These are phyloP conservation scores for Microbotryomycetes sp. DNA, from an alignment of 1,284 basidiomycete species.

Conservation along the genomic window DNA sequence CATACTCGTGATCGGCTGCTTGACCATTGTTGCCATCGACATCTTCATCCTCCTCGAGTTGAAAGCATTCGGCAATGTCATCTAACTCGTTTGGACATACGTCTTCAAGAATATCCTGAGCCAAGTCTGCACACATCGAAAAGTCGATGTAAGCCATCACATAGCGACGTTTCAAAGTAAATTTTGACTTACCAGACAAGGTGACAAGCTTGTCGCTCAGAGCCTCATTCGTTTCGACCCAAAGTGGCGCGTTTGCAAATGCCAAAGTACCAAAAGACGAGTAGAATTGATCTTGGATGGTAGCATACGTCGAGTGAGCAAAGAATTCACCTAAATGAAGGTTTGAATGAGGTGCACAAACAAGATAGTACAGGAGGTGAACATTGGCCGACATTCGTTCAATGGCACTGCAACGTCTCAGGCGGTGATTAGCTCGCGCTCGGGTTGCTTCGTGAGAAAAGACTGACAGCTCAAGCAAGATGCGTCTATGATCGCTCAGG, in stretches of 20 bases:
- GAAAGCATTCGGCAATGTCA: constrained; percentile 26
- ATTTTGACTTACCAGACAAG: constrained; percentile 14
- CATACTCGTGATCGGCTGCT: background rate
- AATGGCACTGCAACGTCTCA: background rate
- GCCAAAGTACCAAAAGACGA: constrained; percentile 22
- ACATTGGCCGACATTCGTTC: constrained; percentile 12
- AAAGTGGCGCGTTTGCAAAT: constrained; percentile 19
- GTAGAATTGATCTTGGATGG: constrained; percentile 12
- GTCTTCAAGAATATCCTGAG: constrained; percentile 31
- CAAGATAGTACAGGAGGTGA: constrained; percentile 27
- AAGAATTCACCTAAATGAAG: constrained; percentile 11
- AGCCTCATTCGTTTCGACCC: constrained; percentile 5
- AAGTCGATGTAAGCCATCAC: background rate
- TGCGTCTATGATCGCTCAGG: background rate
- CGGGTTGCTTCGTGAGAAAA: no score
- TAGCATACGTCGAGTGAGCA: background rate
- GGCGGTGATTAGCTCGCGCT: background rate
- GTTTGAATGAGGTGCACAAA: constrained; percentile 15
- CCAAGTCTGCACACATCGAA: constrained; percentile 13
- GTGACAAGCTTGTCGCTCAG: constrained; percentile 8
- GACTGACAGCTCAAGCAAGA: constrained; percentile 10
- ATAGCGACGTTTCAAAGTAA: background rate
- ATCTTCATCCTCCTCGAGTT: background rate
- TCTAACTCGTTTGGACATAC: constrained; percentile 23
- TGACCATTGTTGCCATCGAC: no score